phyloP scores from a whole-genome alignment of 2,329 filamentous ascomycete species.

The Gyromitra esculenta region DNA sequence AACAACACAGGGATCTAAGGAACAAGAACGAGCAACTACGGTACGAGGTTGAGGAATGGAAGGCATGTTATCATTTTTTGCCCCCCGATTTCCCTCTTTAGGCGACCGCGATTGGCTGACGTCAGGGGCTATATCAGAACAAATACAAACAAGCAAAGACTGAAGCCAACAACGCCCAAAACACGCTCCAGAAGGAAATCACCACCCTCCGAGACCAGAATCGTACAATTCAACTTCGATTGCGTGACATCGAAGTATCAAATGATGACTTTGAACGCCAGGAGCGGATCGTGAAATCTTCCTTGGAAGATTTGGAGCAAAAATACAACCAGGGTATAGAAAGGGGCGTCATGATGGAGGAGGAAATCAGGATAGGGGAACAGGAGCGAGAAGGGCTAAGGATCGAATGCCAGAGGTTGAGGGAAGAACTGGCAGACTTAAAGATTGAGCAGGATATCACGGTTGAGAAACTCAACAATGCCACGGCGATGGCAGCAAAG shows the following conservation, averaged over 20 bases:
- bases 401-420: slow-evolving; percentile 88
- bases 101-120: slow-evolving; percentile 29
- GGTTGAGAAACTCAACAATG: slow-evolving; percentile 88
- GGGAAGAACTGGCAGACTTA: slow-evolving; percentile 90
- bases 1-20: slow-evolving; percentile 83
- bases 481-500: slow-evolving; percentile 65
- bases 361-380: slow-evolving; percentile 90
- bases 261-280: slow-evolving; percentile 99
- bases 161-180: slow-evolving; percentile 86
- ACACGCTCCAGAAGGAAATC: slow-evolving; percentile 91
- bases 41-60: slow-evolving; percentile 98
- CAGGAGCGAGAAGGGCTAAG: slow-evolving; percentile 88
- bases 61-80: slow-evolving; percentile 69
- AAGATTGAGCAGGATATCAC: slow-evolving; percentile 95
- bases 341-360: slow-evolving; percentile 89
- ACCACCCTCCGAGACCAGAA: slow-evolving; percentile 87
- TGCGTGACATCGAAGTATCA: slow-evolving; percentile 95
- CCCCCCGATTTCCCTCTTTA: not conserved
- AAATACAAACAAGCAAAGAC: slow-evolving; percentile 96
- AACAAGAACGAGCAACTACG: slow-evolving; percentile 84
- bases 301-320: slow-evolving; percentile 93
- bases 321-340: slow-evolving; percentile 97
- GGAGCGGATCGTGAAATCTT: slow-evolving; percentile 93
- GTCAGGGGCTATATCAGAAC: slow-evolving; percentile 66
- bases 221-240: slow-evolving; percentile 79